Conservation (phyloP, 2,329 filamentous ascomycete species). For the Rugonectria rugulosa region DNA sequence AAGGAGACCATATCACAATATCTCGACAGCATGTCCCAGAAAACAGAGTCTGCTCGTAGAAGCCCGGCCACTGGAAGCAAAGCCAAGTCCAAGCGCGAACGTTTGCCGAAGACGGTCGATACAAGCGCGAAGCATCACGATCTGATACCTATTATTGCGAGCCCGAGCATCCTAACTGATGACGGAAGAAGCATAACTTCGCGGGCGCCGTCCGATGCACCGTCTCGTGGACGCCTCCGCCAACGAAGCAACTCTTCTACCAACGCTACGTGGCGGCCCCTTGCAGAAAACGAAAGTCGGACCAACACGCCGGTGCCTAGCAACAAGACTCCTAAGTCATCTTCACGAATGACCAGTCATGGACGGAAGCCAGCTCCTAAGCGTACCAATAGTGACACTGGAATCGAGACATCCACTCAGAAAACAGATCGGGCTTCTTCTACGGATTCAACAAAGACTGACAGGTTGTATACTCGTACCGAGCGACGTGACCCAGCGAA, state of each 20-base stretch:
- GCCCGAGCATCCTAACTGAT: slow-evolving; percentile 21
- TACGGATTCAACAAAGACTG: slow-evolving; percentile 24
- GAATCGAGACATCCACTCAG: neutral
- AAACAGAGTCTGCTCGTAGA: slow-evolving; percentile 34
- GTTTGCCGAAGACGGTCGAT: slow-evolving; percentile 6
- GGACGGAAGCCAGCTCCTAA: slow-evolving; percentile 24
- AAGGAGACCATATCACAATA: slow-evolving; percentile 29
- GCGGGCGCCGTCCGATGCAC: neutral
- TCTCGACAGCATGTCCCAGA: slow-evolving; percentile 32
- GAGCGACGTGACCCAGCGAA: neutral
- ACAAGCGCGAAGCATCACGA: neutral
- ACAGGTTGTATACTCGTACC: slow-evolving; percentile 15
- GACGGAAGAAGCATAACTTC: neutral
- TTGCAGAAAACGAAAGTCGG: neutral
- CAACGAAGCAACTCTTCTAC: slow-evolving; percentile 25
- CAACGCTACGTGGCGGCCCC: neutral
- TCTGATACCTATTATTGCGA: slow-evolving; percentile 22
- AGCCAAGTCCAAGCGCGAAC: no score
- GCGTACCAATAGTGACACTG: neutral
- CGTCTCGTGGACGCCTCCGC: neutral
- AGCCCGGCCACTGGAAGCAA: no score
- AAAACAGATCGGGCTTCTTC: slow-evolving; percentile 16
- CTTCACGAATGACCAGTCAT: slow-evolving; percentile 20
- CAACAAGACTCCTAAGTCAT: neutral
- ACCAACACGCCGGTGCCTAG: no score